Base-by-base conservation (phyloP, 768 basidiomycete species). In the Tylopilus plumbeoviolaceoides region DNA sequence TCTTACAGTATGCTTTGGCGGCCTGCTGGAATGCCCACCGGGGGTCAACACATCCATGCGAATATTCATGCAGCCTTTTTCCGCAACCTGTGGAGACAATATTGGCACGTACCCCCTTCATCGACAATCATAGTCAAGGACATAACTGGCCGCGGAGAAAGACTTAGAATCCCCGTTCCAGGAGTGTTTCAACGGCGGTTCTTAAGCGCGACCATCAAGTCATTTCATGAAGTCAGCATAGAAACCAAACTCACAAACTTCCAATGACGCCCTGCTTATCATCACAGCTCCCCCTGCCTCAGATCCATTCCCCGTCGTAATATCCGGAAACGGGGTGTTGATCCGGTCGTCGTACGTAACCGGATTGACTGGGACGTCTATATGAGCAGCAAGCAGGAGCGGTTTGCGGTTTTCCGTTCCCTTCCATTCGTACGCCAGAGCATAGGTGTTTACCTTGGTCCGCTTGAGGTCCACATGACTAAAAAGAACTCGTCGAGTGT, bases 401-500 rank as follows among this genome's bases (percentile, higher is more conserved):
- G 83, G 86, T 62, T 84, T 84, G 44, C 80, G 65, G 12, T 70
- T 48, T 44, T 80, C 72, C 18, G 73, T 72, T 84, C 44, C n/a
- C n/a, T 76, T 68, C 82, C 82, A 85, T 21, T 76, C 74, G 60
- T 80, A 83, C 2, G 85, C 68, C 17, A 85, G 70, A 0, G 79
- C 84, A 44, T 79, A 83, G 0, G 78, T 83, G 58, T 83, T 83
- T 51, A 86, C 75, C 54, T 76, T 77, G 10, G 78, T 79, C 43
- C 83, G 73, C 39, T 72, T 56, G 6, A 86, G 72, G 25, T 68
- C 70, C 3, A 71, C 50, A 61, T 83, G 80, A 31, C 81, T 81
- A 42, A 10, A 36, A 20, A 44, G 47, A 12, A 7, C 14, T 18
- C 15, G 50, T 55, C 35, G 48, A 39, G 18, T 15, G 44, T 33